Evolutionary conservation across 2,329 filamentous ascomycete genomes (phyloP).

Genomic region (Metarhizium guizhouense): DNA sequence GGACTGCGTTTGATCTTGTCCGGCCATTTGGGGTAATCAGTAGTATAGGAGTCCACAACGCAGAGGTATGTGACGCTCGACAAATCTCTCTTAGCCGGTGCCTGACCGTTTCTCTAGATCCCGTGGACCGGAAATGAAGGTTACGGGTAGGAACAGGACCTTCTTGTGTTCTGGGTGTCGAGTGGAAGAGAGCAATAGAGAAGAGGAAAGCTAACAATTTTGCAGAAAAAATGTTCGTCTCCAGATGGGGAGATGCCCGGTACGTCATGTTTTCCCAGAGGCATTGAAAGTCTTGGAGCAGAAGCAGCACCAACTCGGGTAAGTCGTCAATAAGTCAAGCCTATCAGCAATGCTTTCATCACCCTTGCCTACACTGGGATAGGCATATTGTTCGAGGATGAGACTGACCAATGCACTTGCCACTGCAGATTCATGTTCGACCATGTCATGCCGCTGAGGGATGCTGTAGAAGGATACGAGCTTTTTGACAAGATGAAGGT

Average conservation of each 20-base stretch:
- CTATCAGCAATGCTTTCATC: not conserved
- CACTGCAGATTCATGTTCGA: constrained; percentile 64
- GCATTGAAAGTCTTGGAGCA: constrained; percentile 56
- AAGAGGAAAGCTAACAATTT: constrained; percentile 14
- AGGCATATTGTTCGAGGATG: not conserved
- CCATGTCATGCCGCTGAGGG: constrained; percentile 60
- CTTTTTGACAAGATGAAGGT: constrained; percentile 65
- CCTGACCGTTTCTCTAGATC: constrained; percentile 38
- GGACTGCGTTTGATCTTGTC: constrained; percentile 61
- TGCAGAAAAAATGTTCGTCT: constrained; percentile 60
- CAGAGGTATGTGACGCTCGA: constrained; percentile 39
- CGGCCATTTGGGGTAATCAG: constrained; percentile 66
- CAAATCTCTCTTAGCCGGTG: not conserved
- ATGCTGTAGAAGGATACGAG: constrained; percentile 60
- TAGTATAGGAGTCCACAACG: constrained; percentile 69
- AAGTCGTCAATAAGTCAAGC: constrained; percentile 18
- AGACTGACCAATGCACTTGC: not conserved
- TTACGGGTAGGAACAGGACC: constrained; percentile 34
- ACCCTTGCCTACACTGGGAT: not conserved
- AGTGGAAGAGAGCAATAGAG: not conserved
- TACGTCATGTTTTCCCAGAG: constrained; percentile 59
- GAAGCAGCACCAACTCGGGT: constrained; percentile 60
- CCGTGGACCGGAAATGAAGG: constrained; percentile 58
- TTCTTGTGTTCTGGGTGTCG: not conserved
- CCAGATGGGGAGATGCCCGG: constrained; percentile 71